Percentiles rank a stretch among this genome's conserved stretches.
Conservation (phyloP, 2,329 filamentous ascomycete species). For the Alternaria sp. region DNA sequence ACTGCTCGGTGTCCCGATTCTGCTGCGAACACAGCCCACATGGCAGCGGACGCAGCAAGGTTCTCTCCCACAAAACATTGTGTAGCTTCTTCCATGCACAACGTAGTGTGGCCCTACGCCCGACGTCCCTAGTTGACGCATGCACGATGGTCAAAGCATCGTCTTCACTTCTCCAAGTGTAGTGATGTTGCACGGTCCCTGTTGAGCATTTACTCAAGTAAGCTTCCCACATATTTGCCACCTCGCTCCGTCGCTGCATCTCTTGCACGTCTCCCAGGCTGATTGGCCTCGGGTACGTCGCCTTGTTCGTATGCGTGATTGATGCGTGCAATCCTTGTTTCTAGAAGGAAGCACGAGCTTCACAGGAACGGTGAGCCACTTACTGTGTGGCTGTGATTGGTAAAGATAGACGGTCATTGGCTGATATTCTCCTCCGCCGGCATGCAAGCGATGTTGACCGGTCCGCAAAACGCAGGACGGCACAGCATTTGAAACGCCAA, state of each 20-base stretch:
- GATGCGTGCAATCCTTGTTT: background rate
- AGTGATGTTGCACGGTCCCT: background rate
- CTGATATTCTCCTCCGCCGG: no score
- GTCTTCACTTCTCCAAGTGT: background rate
- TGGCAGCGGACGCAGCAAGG: background rate
- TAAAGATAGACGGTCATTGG: no score
- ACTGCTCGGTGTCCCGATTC: background rate
- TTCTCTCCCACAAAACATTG: background rate
- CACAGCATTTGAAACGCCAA: background rate
- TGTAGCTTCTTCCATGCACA: background rate
- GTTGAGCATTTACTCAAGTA: background rate
- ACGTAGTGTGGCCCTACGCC: background rate
- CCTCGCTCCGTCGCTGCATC: background rate
- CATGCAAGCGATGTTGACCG: background rate
- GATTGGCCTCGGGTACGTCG: background rate
- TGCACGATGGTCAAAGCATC: background rate
- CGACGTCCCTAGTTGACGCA: background rate
- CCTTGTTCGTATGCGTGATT: background rate
- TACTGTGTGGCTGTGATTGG: no score
- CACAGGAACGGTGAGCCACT: no score
- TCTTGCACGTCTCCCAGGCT: background rate
- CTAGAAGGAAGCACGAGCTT: background rate
- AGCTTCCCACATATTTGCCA: background rate
- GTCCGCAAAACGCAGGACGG: background rate
- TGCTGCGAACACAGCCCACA: background rate